A percentile compares a stretch with the other conserved stretches of the same genome.
Conservation (phyloP, 1,284 basidiomycete genomes). For the Athelia sp. region DNA sequence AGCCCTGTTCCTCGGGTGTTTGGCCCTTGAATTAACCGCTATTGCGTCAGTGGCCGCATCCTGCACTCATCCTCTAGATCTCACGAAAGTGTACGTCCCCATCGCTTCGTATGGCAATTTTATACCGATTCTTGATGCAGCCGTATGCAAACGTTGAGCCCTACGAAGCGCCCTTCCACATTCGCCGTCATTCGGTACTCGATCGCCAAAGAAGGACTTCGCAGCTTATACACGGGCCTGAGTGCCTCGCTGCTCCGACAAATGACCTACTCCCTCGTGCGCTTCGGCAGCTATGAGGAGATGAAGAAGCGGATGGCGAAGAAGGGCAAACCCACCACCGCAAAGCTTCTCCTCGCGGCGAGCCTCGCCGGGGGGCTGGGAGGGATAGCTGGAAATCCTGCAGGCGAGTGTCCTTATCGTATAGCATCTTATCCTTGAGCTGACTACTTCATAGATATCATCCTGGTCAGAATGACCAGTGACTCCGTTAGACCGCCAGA, state of each 20-base stretch:
- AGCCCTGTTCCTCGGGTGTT: constrained; percentile 22
- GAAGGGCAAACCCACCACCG: constrained; percentile 41
- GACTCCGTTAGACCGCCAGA: constrained; percentile 73
- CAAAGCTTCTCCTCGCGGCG: constrained; percentile 57
- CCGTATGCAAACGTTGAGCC: constrained; percentile 72
- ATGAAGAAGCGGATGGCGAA: constrained; percentile 55
- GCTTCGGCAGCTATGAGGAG: constrained; percentile 82
- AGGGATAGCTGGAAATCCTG: constrained; percentile 77
- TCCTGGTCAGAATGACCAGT: constrained; percentile 87
- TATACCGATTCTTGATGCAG: constrained; percentile 29
- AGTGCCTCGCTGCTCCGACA: constrained; percentile 84
- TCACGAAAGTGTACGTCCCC: constrained; percentile 75
- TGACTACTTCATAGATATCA: constrained; percentile 42
- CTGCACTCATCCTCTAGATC: constrained; percentile 82
- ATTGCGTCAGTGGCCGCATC: constrained; percentile 69
- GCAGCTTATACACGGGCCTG: constrained; percentile 78
- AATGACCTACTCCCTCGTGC: constrained; percentile 89
- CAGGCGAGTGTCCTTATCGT: constrained; percentile 40
- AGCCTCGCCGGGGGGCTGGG: constrained; percentile 75
- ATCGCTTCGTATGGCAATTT: neutral
- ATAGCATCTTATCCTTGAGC: neutral
- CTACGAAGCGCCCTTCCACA: constrained; percentile 48
- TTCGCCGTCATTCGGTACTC: constrained; percentile 52
- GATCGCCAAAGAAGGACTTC: constrained; percentile 56
- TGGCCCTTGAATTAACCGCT: constrained; percentile 4